phyloP scores from a whole-genome alignment of 805 yeast genomes.

The Wickerhamiella galacta region DNA sequence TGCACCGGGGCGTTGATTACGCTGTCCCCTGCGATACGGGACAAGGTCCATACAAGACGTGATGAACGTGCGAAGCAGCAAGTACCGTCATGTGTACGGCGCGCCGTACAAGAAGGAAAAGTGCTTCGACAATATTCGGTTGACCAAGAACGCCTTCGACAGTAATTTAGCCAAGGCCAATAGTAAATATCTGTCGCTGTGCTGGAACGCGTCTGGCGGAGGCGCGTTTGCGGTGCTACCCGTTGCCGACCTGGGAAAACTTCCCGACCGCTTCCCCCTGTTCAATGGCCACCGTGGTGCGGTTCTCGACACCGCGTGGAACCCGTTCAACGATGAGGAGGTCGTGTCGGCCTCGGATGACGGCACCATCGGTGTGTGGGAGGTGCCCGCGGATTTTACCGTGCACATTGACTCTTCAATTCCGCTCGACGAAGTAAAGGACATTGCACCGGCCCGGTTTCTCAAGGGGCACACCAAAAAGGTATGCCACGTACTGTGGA shows the following conservation, averaged over 20 bases:
- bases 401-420: constrained; percentile 31
- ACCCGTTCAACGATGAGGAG: constrained; percentile 68
- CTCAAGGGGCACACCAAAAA: constrained; percentile 81
- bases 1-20: no score
- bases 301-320: constrained; percentile 88
- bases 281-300: constrained; percentile 94
- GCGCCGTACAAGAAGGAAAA: constrained; percentile 62
- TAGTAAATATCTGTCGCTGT: constrained; percentile 70
- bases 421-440: constrained; percentile 40
- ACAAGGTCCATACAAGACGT: no score
- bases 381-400: constrained; percentile 67
- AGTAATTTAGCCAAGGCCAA: constrained; percentile 76
- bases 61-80: constrained; percentile 68
- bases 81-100: constrained; percentile 91
- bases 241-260: constrained; percentile 67
- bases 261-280: constrained; percentile 83
- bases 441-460: constrained; percentile 52
- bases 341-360: constrained; percentile 73
- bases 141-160: constrained; percentile 81
- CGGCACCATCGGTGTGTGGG: constrained; percentile 73
- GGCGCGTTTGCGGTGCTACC: constrained; percentile 97
- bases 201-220: constrained; percentile 93
- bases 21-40: no score
- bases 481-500: constrained; percentile 82
- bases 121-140: constrained; percentile 46